phyloP scores from a whole-genome alignment of 1,284 basidiomycete species.

The Stereum hirsutum region DNA sequence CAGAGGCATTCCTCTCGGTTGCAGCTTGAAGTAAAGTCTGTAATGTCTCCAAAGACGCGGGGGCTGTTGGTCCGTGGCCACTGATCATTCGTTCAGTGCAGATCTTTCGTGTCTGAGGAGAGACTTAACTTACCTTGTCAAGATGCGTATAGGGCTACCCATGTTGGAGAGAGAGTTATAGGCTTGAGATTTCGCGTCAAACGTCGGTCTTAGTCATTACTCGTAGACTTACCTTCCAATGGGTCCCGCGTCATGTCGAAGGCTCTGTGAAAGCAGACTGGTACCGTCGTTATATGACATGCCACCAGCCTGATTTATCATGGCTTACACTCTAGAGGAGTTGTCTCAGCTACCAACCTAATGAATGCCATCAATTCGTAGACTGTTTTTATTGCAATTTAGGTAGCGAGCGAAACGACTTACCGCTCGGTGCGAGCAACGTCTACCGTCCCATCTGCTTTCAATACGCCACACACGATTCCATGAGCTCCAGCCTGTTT shows the following conservation, averaged over 20 bases:
- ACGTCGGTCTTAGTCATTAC: not conserved
- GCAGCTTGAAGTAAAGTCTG: slow-evolving; percentile 26
- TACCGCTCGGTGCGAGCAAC: slow-evolving; percentile 41
- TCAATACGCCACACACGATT: slow-evolving; percentile 64
- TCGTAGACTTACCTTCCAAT: slow-evolving; percentile 32
- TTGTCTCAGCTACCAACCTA: slow-evolving; percentile 28
- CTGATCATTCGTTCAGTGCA: slow-evolving; percentile 29
- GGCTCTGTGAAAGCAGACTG: slow-evolving; percentile 79
- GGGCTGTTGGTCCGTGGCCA: slow-evolving; percentile 37
- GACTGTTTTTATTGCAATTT: not conserved
- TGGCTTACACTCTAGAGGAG: slow-evolving; percentile 50
- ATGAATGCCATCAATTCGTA: not conserved
- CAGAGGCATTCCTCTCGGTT: not conserved
- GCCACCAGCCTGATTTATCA: not conserved
- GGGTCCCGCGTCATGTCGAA: slow-evolving; percentile 66
- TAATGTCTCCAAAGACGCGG: slow-evolving; percentile 35
- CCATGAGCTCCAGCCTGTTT: slow-evolving; percentile 49
- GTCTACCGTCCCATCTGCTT: slow-evolving; percentile 51
- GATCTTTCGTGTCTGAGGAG: not conserved
- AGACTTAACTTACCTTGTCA: slow-evolving; percentile 52
- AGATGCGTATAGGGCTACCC: slow-evolving; percentile 57
- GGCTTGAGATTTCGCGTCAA: slow-evolving; percentile 27
- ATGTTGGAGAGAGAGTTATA: slow-evolving; percentile 44
- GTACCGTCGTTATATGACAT: not conserved
- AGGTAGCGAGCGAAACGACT: slow-evolving; percentile 11